Conservation (phyloP, 257 asterid species). For the Ophiorrhiza pumila region DNA sequence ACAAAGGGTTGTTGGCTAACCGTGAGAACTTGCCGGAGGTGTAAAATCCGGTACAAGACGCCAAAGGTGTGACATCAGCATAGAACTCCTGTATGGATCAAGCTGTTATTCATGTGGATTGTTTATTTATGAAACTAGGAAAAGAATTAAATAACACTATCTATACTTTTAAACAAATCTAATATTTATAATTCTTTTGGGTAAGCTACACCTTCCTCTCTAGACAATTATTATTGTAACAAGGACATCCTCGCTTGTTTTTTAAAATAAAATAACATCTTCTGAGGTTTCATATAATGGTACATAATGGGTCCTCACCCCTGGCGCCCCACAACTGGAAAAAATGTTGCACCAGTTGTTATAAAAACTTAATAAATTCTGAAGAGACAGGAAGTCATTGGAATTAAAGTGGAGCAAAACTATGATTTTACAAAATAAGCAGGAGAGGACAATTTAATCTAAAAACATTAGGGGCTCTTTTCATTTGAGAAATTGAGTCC, state of each 20-base stretch:
- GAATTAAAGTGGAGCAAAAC: not conserved
- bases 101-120: constrained; percentile 20
- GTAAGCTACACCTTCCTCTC: not conserved
- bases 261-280: not conserved
- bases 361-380: not conserved
- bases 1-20: too few species aligned
- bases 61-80: too few species aligned
- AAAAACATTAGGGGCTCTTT: not conserved
- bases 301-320: not conserved
- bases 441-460: too few species aligned
- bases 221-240: not conserved
- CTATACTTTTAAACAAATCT: not conserved
- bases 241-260: not conserved
- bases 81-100: constrained; percentile 68
- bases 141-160: not conserved
- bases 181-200: not conserved
- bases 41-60: too few species aligned
- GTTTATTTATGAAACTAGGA: not conserved
- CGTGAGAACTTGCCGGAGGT: too few species aligned
- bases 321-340: not conserved
- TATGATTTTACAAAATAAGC: too few species aligned
- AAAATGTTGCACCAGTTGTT: not conserved
- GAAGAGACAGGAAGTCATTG: not conserved
- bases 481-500: not conserved
- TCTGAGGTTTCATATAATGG: not conserved